phyloP scores from a whole-genome alignment of 2,329 filamentous ascomycete species.

The Phyllosticta ampelicida region DNA sequence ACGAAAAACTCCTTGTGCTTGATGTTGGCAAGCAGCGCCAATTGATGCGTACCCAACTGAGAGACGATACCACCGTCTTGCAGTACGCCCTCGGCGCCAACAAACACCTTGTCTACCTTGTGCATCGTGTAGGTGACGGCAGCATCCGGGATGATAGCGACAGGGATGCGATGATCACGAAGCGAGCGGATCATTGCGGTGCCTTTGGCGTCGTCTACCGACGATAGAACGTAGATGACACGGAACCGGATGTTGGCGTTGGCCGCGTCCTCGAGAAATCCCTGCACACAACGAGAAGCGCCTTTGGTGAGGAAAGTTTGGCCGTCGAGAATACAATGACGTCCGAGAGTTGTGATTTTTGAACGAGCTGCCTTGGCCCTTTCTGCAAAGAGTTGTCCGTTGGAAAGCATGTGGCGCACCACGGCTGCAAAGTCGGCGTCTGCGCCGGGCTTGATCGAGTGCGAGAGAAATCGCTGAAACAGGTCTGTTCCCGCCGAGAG shows the following conservation, averaged over 20 bases:
- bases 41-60: constrained; percentile 74
- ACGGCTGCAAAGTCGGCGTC: constrained; percentile 69
- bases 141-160: constrained; percentile 67
- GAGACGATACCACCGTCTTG: constrained; percentile 91
- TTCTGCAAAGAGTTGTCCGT: constrained; percentile 76
- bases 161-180: constrained; percentile 63
- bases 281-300: constrained; percentile 72
- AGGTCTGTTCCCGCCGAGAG: constrained; percentile 89
- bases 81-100: constrained; percentile 72
- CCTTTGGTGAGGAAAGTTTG: constrained; percentile 83
- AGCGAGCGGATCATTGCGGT: constrained; percentile 60
- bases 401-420: constrained; percentile 70
- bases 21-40: constrained; percentile 67
- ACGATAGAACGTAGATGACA: constrained; percentile 57
- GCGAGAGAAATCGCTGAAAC: constrained; percentile 87
- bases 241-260: constrained; percentile 62
- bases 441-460: constrained; percentile 46
- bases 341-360: constrained; percentile 70
- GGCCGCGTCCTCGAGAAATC: constrained; percentile 63
- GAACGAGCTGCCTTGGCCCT: constrained; percentile 77
- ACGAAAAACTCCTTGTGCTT: constrained; percentile 75
- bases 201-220: constrained; percentile 34
- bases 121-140: constrained; percentile 71
- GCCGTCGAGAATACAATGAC: constrained; percentile 67
- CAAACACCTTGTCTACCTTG: constrained; percentile 58